A percentile compares a stretch with the other conserved stretches of the same genome.
phyloP scores from a whole-genome alignment of 2,329 filamentous ascomycete genomes.

The Penicillium crustosum region DNA sequence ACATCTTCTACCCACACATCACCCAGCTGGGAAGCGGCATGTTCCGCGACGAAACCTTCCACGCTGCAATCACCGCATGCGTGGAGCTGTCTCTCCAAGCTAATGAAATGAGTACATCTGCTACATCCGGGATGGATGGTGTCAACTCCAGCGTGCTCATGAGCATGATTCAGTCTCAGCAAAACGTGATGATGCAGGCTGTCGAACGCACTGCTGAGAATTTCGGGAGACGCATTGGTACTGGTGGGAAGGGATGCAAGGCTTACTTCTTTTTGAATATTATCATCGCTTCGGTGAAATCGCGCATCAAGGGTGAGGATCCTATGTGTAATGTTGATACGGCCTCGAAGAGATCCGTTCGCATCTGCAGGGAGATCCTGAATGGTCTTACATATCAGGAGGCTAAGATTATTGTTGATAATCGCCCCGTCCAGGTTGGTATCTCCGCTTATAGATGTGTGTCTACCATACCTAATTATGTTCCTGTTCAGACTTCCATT shows the following conservation, averaged over 20 bases:
- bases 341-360: constrained; percentile 23
- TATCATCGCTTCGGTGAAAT: constrained; percentile 33
- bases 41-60: constrained; percentile 38
- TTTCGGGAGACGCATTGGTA: constrained; percentile 29
- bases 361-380: constrained; percentile 26
- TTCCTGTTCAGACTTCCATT: constrained; percentile 14
- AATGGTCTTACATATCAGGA: constrained; percentile 26
- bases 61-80: constrained; percentile 35
- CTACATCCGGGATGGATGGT: constrained; percentile 17
- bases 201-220: constrained; percentile 32
- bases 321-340: constrained; percentile 27
- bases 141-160: constrained; percentile 27
- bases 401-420: constrained; percentile 18
- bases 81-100: constrained; percentile 35
- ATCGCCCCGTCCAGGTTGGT: constrained; percentile 21
- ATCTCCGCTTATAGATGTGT: background rate
- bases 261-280: constrained; percentile 33
- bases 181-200: constrained; percentile 30
- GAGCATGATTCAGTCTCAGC: constrained; percentile 35
- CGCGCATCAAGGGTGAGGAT: constrained; percentile 34
- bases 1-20: constrained; percentile 29
- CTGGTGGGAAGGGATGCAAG: constrained; percentile 31
- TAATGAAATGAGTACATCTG: constrained; percentile 23
- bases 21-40: constrained; percentile 35
- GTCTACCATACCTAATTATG: constrained; percentile 7